Base-by-base conservation (phyloP, 371 early-diverging fungal species). In the Rhizopus sp. region DNA sequence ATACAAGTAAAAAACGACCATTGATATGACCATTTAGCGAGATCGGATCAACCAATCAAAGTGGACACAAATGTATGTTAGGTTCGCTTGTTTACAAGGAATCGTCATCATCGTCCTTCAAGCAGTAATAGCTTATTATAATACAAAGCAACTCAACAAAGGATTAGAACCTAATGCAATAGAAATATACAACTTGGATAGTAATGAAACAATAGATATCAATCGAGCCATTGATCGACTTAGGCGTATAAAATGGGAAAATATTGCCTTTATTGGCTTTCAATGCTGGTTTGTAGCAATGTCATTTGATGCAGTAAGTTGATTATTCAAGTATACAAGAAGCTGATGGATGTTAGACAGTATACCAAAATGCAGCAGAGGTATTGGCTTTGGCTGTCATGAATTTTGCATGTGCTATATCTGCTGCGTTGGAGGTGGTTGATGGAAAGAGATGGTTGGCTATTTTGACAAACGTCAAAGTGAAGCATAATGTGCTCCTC, bases 231-330 rank as follows among this genome's bases (percentile, higher is more conserved):
- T 59, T 15, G 67, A 61, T 10, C 52, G 80, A 42, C 53, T 80
- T 7, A 62, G 55, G 10, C 68, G 73, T 37, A 73, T 73, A 48
- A 76, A 69, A 40, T 76, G 75, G 75, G 80, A 80, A 56, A 76
- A 80, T 30, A 62, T 80, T 31, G 75, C 77, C 3, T 76, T 80
- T 53, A 62, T 68, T 40, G 71, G 71, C 0, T 74, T 74, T 45
- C 80, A 80, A 47, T 35, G 62, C 5, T 80, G 77, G 77, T 74
- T 74, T 47, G 62, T 74, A 7, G 66, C 56, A 50, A 80, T 80
- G 80, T 67, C 72, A 7, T 69, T 76, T 53, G 80, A 79, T 62
- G 74, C 80, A 38, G 80, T 74, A 74, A 64, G 69, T 58, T 17
- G 13, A 23, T 38, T 12, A 17, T 7, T n/a, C 33, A 42, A 16